Evolutionary conservation across 2,329 filamentous ascomycete species (phyloP), one percentile per base, ranked within the genome.

Genomic region (Fusarium sp.): DNA sequence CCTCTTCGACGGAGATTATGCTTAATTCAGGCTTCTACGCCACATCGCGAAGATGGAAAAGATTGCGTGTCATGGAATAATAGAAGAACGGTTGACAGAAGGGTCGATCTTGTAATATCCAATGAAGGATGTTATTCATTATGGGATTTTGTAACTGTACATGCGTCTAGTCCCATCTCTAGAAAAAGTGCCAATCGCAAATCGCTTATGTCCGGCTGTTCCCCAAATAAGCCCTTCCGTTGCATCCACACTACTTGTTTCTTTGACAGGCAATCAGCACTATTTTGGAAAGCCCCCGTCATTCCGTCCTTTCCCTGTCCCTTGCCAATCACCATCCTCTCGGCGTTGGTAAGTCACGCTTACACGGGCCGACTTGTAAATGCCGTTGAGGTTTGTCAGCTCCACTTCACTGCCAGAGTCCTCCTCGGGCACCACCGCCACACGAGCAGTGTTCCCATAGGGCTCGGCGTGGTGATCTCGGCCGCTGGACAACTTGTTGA

Each of bases 331-430:
- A 26, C 34, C 28, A 16, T 68, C 57, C 4, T 62, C 49, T 3
- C 70, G 57, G 34, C 34, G 42, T 31, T 71, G 15, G 36, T 70
- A 72, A 20, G 70, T 72, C 31, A 72, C 64, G 23, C 64, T 69
- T 42, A 72, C 47, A 18, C 70, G 69, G 41, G 68, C 67, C 55
- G 69, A 69, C 28, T 72, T 72, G 67, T 72, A 71, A 30, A 72
- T 72, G 23, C 62, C 69, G 36, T 50, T 62, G 6, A 72, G 45
- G 49, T 70, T 70, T 26, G 67, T 70, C 16, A 72, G 45, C 45
- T 72, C 70, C 53, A 72, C 69, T 57, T 72, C 70, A 26, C 70
- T 72, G 26, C 70, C 70, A 1, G 67, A 72, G 30, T 72, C 70
- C 31, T 72, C 70, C 15, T 65, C 64, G 10, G 52, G 38, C 8